Conservation (phyloP, 306 rosid genomes). For the Acacia confusa region DNA sequence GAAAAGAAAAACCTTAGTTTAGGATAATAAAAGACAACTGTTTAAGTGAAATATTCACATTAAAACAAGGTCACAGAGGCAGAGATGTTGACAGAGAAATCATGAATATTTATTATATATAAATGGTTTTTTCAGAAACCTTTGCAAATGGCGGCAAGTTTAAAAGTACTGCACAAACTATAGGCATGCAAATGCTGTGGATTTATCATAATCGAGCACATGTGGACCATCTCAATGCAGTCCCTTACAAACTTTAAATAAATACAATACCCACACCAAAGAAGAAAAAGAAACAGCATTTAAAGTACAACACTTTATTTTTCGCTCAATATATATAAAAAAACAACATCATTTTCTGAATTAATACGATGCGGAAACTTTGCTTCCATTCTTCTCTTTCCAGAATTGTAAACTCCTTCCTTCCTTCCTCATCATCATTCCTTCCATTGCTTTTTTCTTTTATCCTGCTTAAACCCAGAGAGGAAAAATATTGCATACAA, state of each 20-base stretch:
- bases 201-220: background rate
- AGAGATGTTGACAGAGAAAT: background rate
- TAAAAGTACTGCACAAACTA: background rate
- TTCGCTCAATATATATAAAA: background rate
- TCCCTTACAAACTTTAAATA: conserved; percentile 5
- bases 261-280: background rate
- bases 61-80: background rate
- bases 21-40: background rate
- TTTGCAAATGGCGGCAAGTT: conserved; percentile 23
- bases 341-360: background rate
- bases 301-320: background rate
- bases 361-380: background rate
- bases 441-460: background rate
- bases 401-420: background rate
- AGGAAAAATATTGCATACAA: background rate
- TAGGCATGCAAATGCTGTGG: conserved; percentile 7
- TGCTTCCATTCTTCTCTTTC: background rate
- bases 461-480: background rate
- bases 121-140: conserved; percentile 4
- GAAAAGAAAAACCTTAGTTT: background rate
- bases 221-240: conserved; percentile 12
- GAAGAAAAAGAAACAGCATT: background rate
- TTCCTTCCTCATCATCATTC: background rate
- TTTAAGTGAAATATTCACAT: background rate
- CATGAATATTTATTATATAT: conserved; percentile 23